phyloP scores from a whole-genome alignment of 164 flowering plant species.

The Stephania yunnanensis region DNA sequence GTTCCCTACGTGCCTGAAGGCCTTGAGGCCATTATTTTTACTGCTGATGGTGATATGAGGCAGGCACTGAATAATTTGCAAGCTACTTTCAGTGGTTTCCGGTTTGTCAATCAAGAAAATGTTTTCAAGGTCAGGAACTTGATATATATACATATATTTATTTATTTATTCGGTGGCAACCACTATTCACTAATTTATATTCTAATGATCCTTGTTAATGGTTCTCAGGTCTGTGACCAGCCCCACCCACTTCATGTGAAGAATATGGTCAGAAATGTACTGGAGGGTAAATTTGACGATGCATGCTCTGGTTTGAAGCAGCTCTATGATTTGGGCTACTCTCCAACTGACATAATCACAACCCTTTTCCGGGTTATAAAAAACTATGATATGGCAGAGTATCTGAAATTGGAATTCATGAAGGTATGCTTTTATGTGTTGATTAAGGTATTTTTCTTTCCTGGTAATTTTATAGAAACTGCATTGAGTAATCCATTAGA shows the following conservation, averaged over 20 bases:
- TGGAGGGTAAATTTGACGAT: slow-evolving; percentile 94
- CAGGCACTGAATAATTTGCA: slow-evolving; percentile 97
- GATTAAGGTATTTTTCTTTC: neutral
- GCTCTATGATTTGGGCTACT: slow-evolving; percentile 93
- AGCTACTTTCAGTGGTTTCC: slow-evolving; percentile 91
- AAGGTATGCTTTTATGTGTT: slow-evolving; percentile 42
- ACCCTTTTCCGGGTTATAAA: slow-evolving; percentile 93
- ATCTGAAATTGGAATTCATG: slow-evolving; percentile 91
- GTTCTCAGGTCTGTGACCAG: slow-evolving; percentile 89
- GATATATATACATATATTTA: neutral
- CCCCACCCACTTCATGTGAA: slow-evolving; percentile 98
- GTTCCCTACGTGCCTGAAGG: slow-evolving; percentile 94
- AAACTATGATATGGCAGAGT: slow-evolving; percentile 94
- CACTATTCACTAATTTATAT: neutral
- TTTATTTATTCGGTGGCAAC: neutral
- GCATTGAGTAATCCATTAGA: too few relatives aligned
- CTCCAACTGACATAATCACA: slow-evolving; percentile 96
- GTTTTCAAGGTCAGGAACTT: slow-evolving; percentile 76
- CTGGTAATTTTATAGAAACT: too few relatives aligned
- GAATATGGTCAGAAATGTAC: slow-evolving; percentile 74
- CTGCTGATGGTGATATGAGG: slow-evolving; percentile 99
- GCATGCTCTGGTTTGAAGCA: slow-evolving; percentile 87
- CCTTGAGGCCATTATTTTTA: slow-evolving; percentile 96
- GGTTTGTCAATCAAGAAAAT: slow-evolving; percentile 93
- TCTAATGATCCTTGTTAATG: neutral